Base-by-base conservation (phyloP, 352 stramenopile genomes). In the Detonula confervacea region DNA sequence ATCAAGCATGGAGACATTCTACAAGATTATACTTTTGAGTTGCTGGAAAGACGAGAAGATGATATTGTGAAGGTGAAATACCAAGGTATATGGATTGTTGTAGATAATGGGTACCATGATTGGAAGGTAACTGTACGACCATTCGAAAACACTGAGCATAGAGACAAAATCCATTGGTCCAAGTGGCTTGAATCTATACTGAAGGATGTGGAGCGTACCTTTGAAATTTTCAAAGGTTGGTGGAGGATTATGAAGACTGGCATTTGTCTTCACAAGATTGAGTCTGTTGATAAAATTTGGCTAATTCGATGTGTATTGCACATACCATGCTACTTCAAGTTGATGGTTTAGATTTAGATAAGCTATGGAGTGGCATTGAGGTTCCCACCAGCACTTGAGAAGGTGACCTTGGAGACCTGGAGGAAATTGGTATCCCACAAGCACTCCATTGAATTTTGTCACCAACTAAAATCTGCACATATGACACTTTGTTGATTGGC, bases 201-300 rank as follows among this genome's bases (percentile, higher is more conserved):
- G 12, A 77, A 77, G 33, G 57, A 77, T 66, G 60, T 72, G n/a
- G n/a, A n/a, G n/a, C n/a, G n/a, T n/a, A n/a, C n/a, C n/a, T n/a
- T n/a, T n/a, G n/a, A n/a, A n/a, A 70, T 77, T 30, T 22, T 77
- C 14, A 77, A 77, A 33, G 67, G 67, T 20, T 24, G 68, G 2
- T 77, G 56, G 56, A 52, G 47, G 8, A 70, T 77, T 24, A 29
- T 77, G 29, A 77, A 70, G 22, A 46, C 27, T 30, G 68, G 56
- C 12, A 47, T 63, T 22, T 55, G 68, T 16, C 46, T 77, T n/a
- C 46, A 70, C 29, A 20, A 35, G 18, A 54, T 22, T 27, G 0
- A n/a, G 14, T 54, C 46, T 1, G 46, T 39, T 42, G 65, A 77
- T 44, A 35, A 57, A 11, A 29, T 77, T 1, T 77, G 57, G 57